A percentile compares a stretch with the other conserved stretches of the same genome.
These are phyloP conservation scores for Neurospora sp. DNA, from an alignment of 495 filamentous ascomycete species.

Conservation along the genomic window DNA sequence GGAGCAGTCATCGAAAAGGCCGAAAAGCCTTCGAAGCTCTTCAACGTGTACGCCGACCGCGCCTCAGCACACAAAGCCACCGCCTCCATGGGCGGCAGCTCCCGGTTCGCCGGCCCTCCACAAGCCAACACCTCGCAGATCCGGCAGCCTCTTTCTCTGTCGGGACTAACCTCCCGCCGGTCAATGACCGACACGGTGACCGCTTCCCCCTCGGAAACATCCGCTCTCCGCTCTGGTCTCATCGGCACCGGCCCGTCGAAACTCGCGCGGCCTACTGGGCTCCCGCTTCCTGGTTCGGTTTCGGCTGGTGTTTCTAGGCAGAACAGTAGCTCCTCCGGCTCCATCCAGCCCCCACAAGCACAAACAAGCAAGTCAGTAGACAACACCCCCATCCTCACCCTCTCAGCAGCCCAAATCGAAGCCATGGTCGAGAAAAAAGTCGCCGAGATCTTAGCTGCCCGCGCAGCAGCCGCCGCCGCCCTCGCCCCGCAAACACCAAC, in stretches of 20 bases:
- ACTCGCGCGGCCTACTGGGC: slow-evolving; percentile 27
- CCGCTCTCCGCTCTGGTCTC: background rate
- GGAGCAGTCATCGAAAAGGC: slow-evolving; percentile 37
- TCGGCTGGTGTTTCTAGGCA: background rate
- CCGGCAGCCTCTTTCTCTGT: slow-evolving; percentile 8
- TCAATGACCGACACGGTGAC: background rate
- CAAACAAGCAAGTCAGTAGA: slow-evolving; percentile 9
- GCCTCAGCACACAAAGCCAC: slow-evolving; percentile 28
- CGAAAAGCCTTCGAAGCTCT: slow-evolving; percentile 72
- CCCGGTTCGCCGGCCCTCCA: slow-evolving; percentile 6
- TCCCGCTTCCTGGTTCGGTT: background rate
- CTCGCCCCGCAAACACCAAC: slow-evolving; percentile 1
- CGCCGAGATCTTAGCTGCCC: slow-evolving; percentile 71
- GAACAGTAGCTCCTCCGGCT: slow-evolving; percentile 14
- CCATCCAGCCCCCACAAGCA: slow-evolving; percentile 11
- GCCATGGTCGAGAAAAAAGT: slow-evolving; percentile 88
- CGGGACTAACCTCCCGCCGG: background rate
- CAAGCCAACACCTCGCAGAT: slow-evolving; percentile 27
- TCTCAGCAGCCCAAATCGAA: slow-evolving; percentile 75
- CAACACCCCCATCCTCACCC: slow-evolving; percentile 22
- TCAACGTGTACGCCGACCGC: slow-evolving; percentile 73
- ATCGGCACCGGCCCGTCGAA: slow-evolving; percentile 20
- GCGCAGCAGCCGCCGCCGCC: slow-evolving; percentile 33
- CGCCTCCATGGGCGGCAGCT: slow-evolving; percentile 3
- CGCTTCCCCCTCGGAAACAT: background rate